Percentiles rank a stretch among this genome's conserved stretches.
These are phyloP conservation scores for Albizia julibrissin DNA, from an alignment of 306 rosid genomes.

Conservation along the genomic window DNA sequence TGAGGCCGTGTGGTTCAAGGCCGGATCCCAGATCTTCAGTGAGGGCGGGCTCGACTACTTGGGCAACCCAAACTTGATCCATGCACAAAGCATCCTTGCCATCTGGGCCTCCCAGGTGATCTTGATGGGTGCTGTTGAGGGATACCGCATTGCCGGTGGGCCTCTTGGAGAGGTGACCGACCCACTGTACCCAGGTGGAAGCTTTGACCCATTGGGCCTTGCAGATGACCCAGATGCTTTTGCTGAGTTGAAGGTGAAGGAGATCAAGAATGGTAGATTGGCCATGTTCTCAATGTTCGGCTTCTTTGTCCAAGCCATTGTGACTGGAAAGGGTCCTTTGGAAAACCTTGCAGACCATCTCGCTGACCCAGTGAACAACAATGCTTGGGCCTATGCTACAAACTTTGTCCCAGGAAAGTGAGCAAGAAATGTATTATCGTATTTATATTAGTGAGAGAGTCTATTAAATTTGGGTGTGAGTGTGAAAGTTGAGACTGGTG, in stretches of 20 bases:
- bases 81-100: constrained; percentile 69
- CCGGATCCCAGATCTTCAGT: constrained; percentile 67
- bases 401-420: constrained; percentile 77
- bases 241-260: constrained; percentile 36
- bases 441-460: not conserved
- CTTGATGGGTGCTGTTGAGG: constrained; percentile 43
- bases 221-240: constrained; percentile 8
- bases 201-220: constrained; percentile 4
- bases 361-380: constrained; percentile 38
- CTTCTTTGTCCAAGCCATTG: constrained; percentile 54
- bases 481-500: not conserved
- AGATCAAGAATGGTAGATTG: constrained; percentile 43
- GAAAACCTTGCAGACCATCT: constrained; percentile 12
- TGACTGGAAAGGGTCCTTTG: constrained; percentile 13
- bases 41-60: constrained; percentile 73
- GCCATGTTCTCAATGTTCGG: constrained; percentile 52
- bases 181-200: constrained; percentile 57
- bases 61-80: constrained; percentile 33
- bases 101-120: constrained; percentile 63
- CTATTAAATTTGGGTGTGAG: not conserved
- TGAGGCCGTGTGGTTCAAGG: constrained; percentile 75
- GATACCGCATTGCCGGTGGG: constrained; percentile 55
- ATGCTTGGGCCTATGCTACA: constrained; percentile 61
- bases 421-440: not conserved
- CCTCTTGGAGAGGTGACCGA: constrained; percentile 63